phyloP scores from a whole-genome alignment of 169 alveolate genomes.

The Eimeria zaria region DNA sequence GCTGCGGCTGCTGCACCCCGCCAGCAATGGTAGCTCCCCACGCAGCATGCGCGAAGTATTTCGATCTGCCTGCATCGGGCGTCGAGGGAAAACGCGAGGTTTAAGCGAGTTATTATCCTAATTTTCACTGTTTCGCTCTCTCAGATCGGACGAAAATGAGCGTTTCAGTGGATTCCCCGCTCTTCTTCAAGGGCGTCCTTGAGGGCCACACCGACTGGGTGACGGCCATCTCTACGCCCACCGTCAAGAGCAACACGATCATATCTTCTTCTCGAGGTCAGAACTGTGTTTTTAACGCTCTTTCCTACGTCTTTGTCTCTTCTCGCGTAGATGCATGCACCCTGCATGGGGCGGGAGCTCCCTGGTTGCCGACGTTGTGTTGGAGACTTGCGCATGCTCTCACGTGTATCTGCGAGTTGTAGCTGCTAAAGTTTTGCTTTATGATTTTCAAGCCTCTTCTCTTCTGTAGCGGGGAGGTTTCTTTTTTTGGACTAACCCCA shows the following conservation, averaged over 20 bases:
- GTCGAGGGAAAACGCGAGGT: conserved; percentile 27
- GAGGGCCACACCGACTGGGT: conserved; percentile 98
- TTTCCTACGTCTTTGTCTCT: neutral
- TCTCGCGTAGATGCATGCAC: neutral
- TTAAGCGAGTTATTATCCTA: conserved; percentile 10
- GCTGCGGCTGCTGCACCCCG: conserved; percentile 74
- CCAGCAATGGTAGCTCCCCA: conserved; percentile 59
- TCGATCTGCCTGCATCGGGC: neutral
- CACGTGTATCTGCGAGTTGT: neutral
- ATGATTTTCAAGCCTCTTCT: neutral
- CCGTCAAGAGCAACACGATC: conserved; percentile 93
- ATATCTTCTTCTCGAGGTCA: conserved; percentile 97
- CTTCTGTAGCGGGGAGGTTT: neutral
- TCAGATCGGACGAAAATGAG: conserved; percentile 58
- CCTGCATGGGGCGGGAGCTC: neutral
- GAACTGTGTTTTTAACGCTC: neutral
- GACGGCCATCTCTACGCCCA: conserved; percentile 97
- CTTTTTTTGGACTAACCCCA: too few relatives aligned
- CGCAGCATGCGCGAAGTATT: conserved; percentile 67
- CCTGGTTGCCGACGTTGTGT: conserved; percentile 17
- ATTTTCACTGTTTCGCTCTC: conserved; percentile 74
- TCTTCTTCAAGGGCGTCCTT: conserved; percentile 92
- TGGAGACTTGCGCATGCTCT: neutral
- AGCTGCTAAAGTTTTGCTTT: neutral
- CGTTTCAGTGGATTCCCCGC: conserved; percentile 81